A percentile compares a stretch with the other conserved stretches of the same genome.
phyloP scores from a whole-genome alignment of 495 filamentous ascomycete genomes.

The Rostrohypoxylon terebratum region DNA sequence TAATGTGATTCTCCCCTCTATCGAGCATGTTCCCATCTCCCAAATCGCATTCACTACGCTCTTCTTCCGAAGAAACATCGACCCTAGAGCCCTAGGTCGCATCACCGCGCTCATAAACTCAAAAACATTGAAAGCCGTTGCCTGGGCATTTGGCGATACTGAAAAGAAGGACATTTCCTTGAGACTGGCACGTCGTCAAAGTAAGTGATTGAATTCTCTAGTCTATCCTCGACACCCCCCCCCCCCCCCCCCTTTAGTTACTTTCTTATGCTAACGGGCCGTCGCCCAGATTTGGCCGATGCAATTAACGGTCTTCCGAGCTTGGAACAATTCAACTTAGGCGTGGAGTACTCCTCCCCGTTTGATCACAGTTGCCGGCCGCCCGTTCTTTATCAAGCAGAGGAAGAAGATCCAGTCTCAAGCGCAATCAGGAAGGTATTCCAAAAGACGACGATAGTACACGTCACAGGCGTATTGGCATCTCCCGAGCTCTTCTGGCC shows the following conservation, averaged over 20 bases:
- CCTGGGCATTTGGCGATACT: not conserved
- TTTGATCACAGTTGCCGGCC: not conserved
- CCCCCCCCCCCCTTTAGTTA: no score
- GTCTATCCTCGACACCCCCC: not conserved
- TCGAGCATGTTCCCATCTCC: not conserved
- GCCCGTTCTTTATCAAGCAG: not conserved
- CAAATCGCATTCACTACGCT: not conserved
- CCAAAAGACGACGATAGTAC: not conserved
- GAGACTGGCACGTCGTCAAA: not conserved
- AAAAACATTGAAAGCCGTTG: not conserved
- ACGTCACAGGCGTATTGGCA: not conserved
- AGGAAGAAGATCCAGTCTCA: not conserved
- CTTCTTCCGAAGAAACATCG: not conserved
- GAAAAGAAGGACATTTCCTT: not conserved
- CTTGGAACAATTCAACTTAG: not conserved
- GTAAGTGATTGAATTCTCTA: not conserved
- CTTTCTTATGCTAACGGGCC: not conserved
- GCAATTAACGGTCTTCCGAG: not conserved
- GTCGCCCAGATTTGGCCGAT: not conserved
- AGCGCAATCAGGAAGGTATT: not conserved
- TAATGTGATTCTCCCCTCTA: not conserved
- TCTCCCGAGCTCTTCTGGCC: not conserved
- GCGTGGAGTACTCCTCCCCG: not conserved
- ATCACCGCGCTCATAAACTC: not conserved
- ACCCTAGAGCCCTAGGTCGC: not conserved